A percentile compares a stretch with the other conserved stretches of the same genome.
Conservation (phyloP, 2,329 filamentous ascomycete genomes). For the Neonectria faginata region DNA sequence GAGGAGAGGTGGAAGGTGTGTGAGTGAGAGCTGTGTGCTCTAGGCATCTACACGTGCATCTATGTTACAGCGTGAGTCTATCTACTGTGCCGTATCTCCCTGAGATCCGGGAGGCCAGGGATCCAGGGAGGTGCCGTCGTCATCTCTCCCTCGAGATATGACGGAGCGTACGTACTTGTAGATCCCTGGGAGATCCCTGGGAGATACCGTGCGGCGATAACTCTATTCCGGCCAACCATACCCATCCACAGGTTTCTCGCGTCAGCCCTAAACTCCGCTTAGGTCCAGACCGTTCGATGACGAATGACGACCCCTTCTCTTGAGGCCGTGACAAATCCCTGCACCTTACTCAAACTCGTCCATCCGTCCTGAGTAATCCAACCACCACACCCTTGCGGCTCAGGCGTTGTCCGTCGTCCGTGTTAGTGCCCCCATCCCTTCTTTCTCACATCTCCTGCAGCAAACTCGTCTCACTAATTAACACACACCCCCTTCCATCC, state of each 20-base stretch:
- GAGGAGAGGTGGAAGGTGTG: too few species aligned
- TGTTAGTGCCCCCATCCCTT: not conserved
- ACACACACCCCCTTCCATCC: not conserved
- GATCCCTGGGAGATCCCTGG: not conserved
- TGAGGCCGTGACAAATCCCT: constrained; percentile 3
- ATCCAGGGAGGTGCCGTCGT: too few species aligned
- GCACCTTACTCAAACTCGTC: too few species aligned
- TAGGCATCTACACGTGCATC: too few species aligned
- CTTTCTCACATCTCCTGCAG: not conserved
- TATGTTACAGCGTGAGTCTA: too few species aligned
- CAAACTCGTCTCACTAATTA: not conserved
- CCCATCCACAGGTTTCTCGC: constrained; percentile 12
- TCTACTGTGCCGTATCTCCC: too few species aligned
- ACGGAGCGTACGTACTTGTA: too few species aligned
- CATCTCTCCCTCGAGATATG: too few species aligned
- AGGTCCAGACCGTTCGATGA: constrained; percentile 32
- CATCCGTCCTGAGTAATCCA: constrained; percentile 12
- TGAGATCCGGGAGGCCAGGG: too few species aligned
- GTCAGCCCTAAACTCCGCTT: constrained; percentile 43
- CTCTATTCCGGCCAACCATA: constrained; percentile 37
- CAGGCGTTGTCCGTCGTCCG: too few species aligned
- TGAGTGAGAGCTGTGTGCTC: too few species aligned
- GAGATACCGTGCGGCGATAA: constrained; percentile 38
- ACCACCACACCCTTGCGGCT: not conserved
- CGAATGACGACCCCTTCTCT: not conserved